Percentiles rank a stretch among this genome's conserved stretches.
These are phyloP conservation scores for Amylostereum areolatum DNA, from an alignment of 1,284 basidiomycete species.

Conservation along the genomic window DNA sequence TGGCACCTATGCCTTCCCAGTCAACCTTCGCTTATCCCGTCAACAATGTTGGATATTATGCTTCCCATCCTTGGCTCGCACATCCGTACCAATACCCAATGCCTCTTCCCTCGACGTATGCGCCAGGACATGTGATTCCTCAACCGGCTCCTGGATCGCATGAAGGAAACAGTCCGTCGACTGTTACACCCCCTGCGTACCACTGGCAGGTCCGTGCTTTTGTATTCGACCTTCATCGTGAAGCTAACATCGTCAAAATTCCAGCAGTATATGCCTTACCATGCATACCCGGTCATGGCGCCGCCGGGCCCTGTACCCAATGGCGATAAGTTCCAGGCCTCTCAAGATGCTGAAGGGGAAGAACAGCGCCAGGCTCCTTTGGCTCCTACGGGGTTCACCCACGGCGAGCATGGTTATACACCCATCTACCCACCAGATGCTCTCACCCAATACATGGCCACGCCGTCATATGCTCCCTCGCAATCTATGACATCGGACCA, in stretches of 20 bases:
- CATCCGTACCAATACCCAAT: neutral
- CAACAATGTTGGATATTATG: too few species aligned
- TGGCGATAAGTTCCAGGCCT: constrained; percentile 22
- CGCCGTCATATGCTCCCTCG: too few species aligned
- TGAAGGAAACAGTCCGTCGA: too few species aligned
- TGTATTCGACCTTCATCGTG: too few species aligned
- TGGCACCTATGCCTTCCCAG: too few species aligned
- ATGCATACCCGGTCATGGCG: constrained; percentile 5
- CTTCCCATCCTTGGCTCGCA: neutral
- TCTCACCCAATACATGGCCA: constrained; percentile 48
- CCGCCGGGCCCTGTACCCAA: constrained; percentile 38
- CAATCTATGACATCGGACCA: too few species aligned
- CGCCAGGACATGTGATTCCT: neutral
- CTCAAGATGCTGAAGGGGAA: constrained; percentile 24
- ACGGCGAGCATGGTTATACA: constrained; percentile 65
- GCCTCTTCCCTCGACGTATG: neutral
- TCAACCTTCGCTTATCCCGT: too few species aligned
- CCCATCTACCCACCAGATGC: constrained; percentile 69
- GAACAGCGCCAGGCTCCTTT: constrained; percentile 29
- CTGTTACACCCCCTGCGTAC: too few species aligned
- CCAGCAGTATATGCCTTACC: too few species aligned
- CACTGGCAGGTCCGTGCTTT: too few species aligned
- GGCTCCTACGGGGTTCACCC: constrained; percentile 62
- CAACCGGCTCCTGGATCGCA: too few species aligned
- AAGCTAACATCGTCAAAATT: too few species aligned